A percentile compares a stretch with the other conserved stretches of the same genome.
These are phyloP conservation scores for carrot (Daucus carota) DNA, from an alignment of 129 eudicot species.

Conservation along the genomic window DNA sequence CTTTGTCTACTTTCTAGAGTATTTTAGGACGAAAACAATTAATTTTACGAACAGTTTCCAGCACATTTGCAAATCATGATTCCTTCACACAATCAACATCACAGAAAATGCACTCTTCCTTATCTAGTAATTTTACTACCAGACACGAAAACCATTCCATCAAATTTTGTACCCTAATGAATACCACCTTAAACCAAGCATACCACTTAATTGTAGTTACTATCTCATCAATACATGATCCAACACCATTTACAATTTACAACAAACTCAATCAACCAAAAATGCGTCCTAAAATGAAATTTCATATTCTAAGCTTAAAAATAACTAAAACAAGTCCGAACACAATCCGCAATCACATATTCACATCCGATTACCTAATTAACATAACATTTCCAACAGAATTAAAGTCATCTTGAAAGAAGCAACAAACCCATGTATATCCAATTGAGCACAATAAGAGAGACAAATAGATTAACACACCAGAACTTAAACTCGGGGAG, in stretches of 20 bases:
- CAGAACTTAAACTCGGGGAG: conserved; percentile 74
- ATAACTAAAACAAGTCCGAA: neutral
- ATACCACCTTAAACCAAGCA: neutral
- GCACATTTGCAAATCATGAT: neutral
- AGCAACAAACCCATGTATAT: neutral
- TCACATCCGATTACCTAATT: neutral
- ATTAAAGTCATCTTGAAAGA: neutral
- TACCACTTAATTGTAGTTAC: neutral
- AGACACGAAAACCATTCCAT: neutral
- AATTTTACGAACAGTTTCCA: neutral
- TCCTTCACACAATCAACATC: neutral
- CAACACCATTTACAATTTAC: neutral
- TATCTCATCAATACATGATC: neutral
- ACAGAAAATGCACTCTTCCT: neutral
- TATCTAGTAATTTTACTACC: neutral
- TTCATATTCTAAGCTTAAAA: neutral
- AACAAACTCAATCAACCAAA: neutral
- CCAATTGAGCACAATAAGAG: neutral
- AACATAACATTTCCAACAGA: neutral
- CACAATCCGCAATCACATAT: neutral
- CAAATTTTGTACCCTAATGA: neutral
- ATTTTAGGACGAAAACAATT: neutral
- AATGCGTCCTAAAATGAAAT: neutral
- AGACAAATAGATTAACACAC: conserved; percentile 13
- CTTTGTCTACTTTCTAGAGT: neutral